Evolutionary conservation across 2,329 filamentous ascomycete species (phyloP).

Genomic region (Nigrograna mackinnonii): DNA sequence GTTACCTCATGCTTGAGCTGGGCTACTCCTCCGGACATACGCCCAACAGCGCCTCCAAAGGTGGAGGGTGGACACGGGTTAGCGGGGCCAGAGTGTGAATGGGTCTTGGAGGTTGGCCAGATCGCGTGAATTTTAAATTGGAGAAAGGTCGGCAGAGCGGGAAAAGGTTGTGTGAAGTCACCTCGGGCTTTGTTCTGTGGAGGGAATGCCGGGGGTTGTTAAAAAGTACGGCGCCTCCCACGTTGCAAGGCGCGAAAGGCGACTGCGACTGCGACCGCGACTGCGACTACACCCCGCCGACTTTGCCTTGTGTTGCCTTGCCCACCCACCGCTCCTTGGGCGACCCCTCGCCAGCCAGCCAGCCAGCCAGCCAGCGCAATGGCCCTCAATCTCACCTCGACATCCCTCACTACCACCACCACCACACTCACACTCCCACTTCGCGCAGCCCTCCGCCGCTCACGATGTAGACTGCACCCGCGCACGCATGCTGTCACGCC

Average conservation of each 20-base stretch:
- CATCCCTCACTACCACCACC: no score
- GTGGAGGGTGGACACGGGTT: slow-evolving; percentile 1
- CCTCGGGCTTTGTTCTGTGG: no score
- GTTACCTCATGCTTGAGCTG: slow-evolving; percentile 71
- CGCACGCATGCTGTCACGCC: slow-evolving; percentile 7
- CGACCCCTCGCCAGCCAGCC: slow-evolving; percentile 12
- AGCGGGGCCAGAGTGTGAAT: no score
- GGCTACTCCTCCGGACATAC: slow-evolving; percentile 66
- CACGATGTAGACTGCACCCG: no score
- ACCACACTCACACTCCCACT: slow-evolving; percentile 18
- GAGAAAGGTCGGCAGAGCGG: slow-evolving; percentile 18
- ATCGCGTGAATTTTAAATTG: slow-evolving; percentile 3
- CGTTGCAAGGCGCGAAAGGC: no score
- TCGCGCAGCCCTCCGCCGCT: slow-evolving; percentile 9
- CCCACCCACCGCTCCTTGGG: no score
- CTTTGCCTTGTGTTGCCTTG: no score
- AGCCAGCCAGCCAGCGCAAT: slow-evolving; percentile 22
- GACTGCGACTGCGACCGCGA: no score
- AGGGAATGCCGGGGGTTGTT: no score
- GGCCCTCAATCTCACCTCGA: slow-evolving; percentile 29
- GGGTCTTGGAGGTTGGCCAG: background rate
- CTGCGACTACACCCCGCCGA: no score
- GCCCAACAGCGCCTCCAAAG: slow-evolving; percentile 40
- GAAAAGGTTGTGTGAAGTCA: slow-evolving; percentile 1
- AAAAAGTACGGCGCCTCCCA: no score